These are phyloP conservation scores for Cytospora paraplurivora DNA, from an alignment of 2,329 filamentous ascomycete genomes.

Conservation along the genomic window DNA sequence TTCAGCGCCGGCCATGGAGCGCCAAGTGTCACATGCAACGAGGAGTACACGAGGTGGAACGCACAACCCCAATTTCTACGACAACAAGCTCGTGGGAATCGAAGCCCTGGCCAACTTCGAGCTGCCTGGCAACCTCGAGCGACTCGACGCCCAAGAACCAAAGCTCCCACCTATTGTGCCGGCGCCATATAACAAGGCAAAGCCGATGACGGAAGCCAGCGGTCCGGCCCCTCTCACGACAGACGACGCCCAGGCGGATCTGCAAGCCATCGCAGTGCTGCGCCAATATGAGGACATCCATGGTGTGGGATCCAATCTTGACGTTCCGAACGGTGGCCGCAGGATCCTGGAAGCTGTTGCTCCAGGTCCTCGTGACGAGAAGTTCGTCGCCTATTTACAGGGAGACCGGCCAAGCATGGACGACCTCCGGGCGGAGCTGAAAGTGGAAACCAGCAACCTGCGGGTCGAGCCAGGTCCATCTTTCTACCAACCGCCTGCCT, in stretches of 20 bases:
- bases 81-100: constrained; percentile 60
- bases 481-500: constrained; percentile 36
- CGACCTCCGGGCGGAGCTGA: constrained; percentile 51
- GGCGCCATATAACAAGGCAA: constrained; percentile 61
- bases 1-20: constrained; percentile 61
- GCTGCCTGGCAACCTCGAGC: constrained; percentile 59
- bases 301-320: constrained; percentile 58
- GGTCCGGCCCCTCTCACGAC: constrained; percentile 53
- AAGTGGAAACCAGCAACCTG: constrained; percentile 48
- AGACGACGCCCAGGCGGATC: constrained; percentile 57
- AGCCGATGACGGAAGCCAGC: constrained; percentile 58
- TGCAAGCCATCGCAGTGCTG: constrained; percentile 60
- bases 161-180: constrained; percentile 61
- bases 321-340: constrained; percentile 54
- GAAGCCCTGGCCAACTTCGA: constrained; percentile 63
- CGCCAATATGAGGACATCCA: constrained; percentile 57
- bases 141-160: constrained; percentile 57
- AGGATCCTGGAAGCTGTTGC: constrained; percentile 59
- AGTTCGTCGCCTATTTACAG: constrained; percentile 52
- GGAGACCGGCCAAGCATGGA: constrained; percentile 51
- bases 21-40: constrained; percentile 65
- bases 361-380: constrained; percentile 48
- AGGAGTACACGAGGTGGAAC: constrained; percentile 60
- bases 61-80: constrained; percentile 56
- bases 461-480: constrained; percentile 43